Conservation (phyloP, 164 flowering plant genomes). For the Vitis rotundifolia region DNA sequence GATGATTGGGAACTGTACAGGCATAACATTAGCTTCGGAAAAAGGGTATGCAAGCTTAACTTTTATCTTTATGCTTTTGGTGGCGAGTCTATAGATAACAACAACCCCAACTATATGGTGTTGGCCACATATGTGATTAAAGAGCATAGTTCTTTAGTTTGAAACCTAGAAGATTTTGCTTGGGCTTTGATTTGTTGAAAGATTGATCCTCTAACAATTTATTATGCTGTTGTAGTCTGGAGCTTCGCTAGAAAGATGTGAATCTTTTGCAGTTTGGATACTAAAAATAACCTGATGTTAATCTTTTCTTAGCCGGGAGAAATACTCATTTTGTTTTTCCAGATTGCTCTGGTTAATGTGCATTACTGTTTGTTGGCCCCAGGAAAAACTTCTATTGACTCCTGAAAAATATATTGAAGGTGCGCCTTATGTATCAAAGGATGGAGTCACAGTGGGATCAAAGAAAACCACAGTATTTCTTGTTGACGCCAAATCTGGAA, state of each 20-base stretch:
- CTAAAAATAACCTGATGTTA: too few relatives aligned
- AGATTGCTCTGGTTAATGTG: not conserved
- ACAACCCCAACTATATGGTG: too few relatives aligned
- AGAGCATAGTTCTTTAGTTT: not conserved
- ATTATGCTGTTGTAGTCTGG: not conserved
- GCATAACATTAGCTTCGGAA: constrained; percentile 28
- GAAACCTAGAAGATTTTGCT: not conserved
- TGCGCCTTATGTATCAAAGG: constrained; percentile 32
- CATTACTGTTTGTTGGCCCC: constrained; percentile 12
- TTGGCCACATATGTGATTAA: too few relatives aligned
- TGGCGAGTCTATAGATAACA: too few relatives aligned
- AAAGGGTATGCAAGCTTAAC: constrained; percentile 30
- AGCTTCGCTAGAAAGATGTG: not conserved
- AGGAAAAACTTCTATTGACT: constrained; percentile 36
- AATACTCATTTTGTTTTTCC: not conserved
- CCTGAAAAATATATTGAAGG: constrained; percentile 35
- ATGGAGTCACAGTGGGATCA: constrained; percentile 44
- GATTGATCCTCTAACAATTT: not conserved
- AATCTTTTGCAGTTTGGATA: not conserved
- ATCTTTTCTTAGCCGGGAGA: not conserved
- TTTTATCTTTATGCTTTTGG: too few relatives aligned
- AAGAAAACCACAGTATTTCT: constrained; percentile 42
- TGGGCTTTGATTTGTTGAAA: not conserved
- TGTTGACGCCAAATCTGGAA: constrained; percentile 53
- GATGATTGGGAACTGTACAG: constrained; percentile 51